Base-by-base conservation (phyloP, 768 basidiomycete species). In the Suillus decipiens region DNA sequence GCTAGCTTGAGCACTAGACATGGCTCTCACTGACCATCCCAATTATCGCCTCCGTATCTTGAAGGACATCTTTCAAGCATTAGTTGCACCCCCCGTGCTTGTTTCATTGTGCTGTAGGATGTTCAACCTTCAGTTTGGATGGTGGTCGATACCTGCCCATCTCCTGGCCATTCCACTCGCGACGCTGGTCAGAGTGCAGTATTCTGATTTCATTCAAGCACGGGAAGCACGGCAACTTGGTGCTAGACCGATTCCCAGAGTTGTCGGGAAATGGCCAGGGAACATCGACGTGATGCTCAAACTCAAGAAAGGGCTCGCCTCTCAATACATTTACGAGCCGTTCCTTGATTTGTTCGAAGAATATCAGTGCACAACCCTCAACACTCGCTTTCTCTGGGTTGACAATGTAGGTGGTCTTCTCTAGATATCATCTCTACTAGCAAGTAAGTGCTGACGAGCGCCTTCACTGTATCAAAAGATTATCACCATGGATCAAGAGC, bases 201-300 rank as follows among this genome's bases (percentile, higher is more conserved):
- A 80, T 63, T 65, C 67, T 14, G 73, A 78, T 54, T 66, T 73
- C 51, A 62, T 67, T 1, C 84, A 87, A 58, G 66, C 65, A 22
- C 74, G 75, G 39, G 79, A 86, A 51, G 85, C 85, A 0, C 69
- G 70, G 12, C 79, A 76, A 37, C 72, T 87, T 15, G 81, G 82
- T 6, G 86, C 86, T 7, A 76, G 77, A 63, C 78, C 73, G 2
- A 84, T 88, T 55, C 87, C 86, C 4, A 75, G 80, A 22, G 84
- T 90, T 17, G 76, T 82, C 19, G 89, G 89, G 8, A 86, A 83
- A 76, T 89, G 88, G 87, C 89, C 89, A 4, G 90, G 90, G n/a
- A 91, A 91, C 70, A 75, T 91, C 67, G 90, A 92, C 68, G 72
- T 91, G 55, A 79, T 89, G 62, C 69, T 89, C 54, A 77, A 74